Conservation (phyloP, 2,329 filamentous ascomycete genomes). For the Arthrinium phaeospermum region DNA sequence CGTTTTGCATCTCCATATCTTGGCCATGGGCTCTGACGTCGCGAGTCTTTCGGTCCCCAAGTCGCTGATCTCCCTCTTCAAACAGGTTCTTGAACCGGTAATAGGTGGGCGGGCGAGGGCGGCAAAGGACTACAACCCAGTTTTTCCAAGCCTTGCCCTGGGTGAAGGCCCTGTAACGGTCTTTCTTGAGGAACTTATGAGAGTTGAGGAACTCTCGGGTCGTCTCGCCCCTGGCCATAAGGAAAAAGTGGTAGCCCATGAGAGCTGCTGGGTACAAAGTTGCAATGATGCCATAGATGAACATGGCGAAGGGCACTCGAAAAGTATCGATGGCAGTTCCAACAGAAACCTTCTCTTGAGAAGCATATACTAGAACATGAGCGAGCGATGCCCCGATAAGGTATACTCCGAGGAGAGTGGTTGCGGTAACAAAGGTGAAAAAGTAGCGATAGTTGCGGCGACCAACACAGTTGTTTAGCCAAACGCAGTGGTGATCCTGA, state of each 20-base stretch:
- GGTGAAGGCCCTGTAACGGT: conserved; percentile 89
- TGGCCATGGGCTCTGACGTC: conserved; percentile 58
- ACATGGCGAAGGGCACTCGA: conserved; percentile 85
- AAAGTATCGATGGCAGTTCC: conserved; percentile 70
- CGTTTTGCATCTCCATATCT: conserved; percentile 76
- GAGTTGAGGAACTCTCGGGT: conserved; percentile 96
- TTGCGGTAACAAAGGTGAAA: conserved; percentile 84
- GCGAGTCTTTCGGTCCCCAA: conserved; percentile 65
- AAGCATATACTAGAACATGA: conserved; percentile 77
- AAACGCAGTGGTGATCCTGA: conserved; percentile 97
- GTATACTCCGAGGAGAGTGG: conserved; percentile 77
- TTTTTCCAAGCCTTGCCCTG: conserved; percentile 79
- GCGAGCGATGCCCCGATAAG: conserved; percentile 79
- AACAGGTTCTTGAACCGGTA: conserved; percentile 83
- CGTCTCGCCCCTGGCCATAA: conserved; percentile 90
- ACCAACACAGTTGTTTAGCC: conserved; percentile 98
- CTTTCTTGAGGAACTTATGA: conserved; percentile 91
- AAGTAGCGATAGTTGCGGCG: conserved; percentile 98
- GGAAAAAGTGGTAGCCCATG: conserved; percentile 87
- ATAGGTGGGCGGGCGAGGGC: conserved; percentile 87
- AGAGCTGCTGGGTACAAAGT: conserved; percentile 83
- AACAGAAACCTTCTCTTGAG: conserved; percentile 70
- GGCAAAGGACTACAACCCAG: conserved; percentile 79
- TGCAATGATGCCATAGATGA: conserved; percentile 78
- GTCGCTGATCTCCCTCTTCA: conserved; percentile 81